A percentile compares a stretch with the other conserved stretches of the same genome.
phyloP scores from a whole-genome alignment of 768 basidiomycete species.

The Mycena rosella region DNA sequence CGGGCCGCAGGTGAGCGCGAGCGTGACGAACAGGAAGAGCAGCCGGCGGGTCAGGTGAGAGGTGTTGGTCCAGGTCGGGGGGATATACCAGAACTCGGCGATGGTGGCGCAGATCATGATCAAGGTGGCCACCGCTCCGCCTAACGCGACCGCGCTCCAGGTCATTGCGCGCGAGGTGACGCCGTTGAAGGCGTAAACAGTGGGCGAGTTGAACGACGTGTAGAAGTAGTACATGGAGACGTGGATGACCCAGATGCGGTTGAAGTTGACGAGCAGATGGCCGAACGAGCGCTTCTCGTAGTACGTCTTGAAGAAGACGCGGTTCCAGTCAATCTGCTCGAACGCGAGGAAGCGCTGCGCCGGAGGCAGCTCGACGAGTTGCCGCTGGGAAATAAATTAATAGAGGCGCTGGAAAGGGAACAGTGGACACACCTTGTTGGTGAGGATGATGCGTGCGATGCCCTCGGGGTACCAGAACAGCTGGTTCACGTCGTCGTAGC shows the following conservation, averaged over 20 bases:
- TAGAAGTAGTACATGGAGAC: slow-evolving; percentile 96
- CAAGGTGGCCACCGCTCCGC: slow-evolving; percentile 93
- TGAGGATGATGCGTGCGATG: slow-evolving; percentile 89
- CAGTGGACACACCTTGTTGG: slow-evolving; percentile 78
- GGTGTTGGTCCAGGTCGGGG: slow-evolving; percentile 98
- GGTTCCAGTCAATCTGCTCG: slow-evolving; percentile 96
- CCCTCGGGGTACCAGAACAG: slow-evolving; percentile 99
- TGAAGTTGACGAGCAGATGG: slow-evolving; percentile 98
- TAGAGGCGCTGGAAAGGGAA: slow-evolving; percentile 5
- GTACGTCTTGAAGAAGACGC: slow-evolving; percentile 99
- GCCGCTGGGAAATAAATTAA: slow-evolving; percentile 65
- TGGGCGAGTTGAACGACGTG: slow-evolving; percentile 93
- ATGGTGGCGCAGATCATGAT: slow-evolving; percentile 98
- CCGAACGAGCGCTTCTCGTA: slow-evolving; percentile 97
- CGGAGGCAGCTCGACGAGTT: slow-evolving; percentile 91
- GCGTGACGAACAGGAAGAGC: slow-evolving; percentile 89
- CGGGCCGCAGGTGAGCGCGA: slow-evolving; percentile 92
- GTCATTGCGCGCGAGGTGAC: slow-evolving; percentile 81
- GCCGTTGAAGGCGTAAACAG: slow-evolving; percentile 75
- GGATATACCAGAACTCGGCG: slow-evolving; percentile 97
- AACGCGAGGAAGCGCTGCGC: slow-evolving; percentile 97
- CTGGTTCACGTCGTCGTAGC: slow-evolving; percentile 99
- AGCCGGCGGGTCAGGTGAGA: slow-evolving; percentile 94
- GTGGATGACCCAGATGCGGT: slow-evolving; percentile 99
- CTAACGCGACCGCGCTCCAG: slow-evolving; percentile 95